A percentile compares a stretch with the other conserved stretches of the same genome.
These are phyloP conservation scores for Ustilago loliicola DNA, from an alignment of 1,284 basidiomycete species.

Conservation along the genomic window DNA sequence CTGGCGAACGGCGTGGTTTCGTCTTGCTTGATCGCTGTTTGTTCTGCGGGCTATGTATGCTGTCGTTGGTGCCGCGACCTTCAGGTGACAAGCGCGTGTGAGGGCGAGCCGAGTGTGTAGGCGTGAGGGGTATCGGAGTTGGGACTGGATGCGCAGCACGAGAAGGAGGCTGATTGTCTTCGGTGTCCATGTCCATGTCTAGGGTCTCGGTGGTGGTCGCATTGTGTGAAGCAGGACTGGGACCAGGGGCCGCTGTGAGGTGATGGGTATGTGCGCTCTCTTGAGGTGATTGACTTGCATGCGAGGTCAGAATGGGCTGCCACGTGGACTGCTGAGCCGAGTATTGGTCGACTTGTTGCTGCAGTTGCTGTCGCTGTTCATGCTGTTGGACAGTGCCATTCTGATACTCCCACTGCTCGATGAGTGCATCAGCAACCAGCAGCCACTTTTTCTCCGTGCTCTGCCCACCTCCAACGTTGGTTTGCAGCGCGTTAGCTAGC, in stretches of 20 bases:
- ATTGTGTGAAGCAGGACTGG: too few species aligned
- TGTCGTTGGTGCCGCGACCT: conserved; percentile 36
- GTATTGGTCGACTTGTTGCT: neutral
- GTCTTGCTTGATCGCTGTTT: neutral
- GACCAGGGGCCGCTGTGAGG: neutral
- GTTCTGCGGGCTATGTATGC: conserved; percentile 39
- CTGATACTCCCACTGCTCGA: conserved; percentile 55
- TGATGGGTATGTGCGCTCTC: conserved; percentile 1
- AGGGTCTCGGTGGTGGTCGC: neutral
- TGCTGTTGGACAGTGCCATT: conserved; percentile 1
- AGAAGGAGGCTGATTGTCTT: conserved; percentile 7
- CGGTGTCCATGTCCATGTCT: conserved; percentile 38
- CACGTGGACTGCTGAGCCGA: neutral
- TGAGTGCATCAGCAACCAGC: conserved; percentile 34
- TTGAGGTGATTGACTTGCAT: neutral
- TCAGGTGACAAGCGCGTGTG: neutral
- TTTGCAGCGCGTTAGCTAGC: conserved; percentile 27
- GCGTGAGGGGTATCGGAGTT: neutral
- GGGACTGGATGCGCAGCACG: neutral
- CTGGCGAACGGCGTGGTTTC: neutral
- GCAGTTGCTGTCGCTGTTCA: conserved; percentile 1
- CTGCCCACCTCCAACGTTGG: conserved; percentile 18
- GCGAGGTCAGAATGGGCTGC: neutral
- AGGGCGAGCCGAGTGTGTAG: neutral
- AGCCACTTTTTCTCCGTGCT: conserved; percentile 31